These are phyloP conservation scores for Volvox africanus DNA, from an alignment of 139 green algal species.

Conservation along the genomic window DNA sequence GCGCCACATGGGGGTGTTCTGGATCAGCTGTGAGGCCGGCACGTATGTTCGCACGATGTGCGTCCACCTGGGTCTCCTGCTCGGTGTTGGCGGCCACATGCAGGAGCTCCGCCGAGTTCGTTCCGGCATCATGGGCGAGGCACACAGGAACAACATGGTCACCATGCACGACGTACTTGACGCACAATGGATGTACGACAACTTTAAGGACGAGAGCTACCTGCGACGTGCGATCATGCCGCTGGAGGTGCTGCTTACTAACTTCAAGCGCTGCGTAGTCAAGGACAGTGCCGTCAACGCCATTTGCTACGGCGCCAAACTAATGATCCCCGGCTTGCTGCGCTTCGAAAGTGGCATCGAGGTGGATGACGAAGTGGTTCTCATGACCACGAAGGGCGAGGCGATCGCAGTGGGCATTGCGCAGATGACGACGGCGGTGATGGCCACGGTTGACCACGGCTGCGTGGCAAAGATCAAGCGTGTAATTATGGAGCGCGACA, in stretches of 20 bases:
- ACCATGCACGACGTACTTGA: slow-evolving; percentile 99
- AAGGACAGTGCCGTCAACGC: slow-evolving; percentile 99
- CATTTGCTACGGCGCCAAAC: slow-evolving; percentile 99
- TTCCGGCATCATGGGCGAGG: slow-evolving; percentile 95
- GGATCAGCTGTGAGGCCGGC: slow-evolving; percentile 96
- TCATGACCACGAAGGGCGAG: slow-evolving; percentile 99
- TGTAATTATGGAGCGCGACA: slow-evolving; percentile 99
- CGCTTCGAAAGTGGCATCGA: slow-evolving; percentile 91
- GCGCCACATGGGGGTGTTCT: slow-evolving; percentile 96
- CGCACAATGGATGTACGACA: slow-evolving; percentile 95
- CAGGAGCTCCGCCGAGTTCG: slow-evolving; percentile 96
- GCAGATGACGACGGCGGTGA: slow-evolving; percentile 96
- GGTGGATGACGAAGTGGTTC: slow-evolving; percentile 95
- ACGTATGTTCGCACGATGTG: slow-evolving; percentile 98
- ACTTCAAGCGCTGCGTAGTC: slow-evolving; percentile 96
- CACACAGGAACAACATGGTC: slow-evolving; percentile 92
- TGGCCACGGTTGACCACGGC: slow-evolving; percentile 96
- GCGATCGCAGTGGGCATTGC: slow-evolving; percentile 95
- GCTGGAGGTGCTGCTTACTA: slow-evolving; percentile 95
- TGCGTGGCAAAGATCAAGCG: slow-evolving; percentile 97
- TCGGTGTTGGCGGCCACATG: slow-evolving; percentile 98
- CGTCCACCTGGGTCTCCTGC: slow-evolving; percentile 96
- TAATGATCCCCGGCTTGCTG: slow-evolving; percentile 98
- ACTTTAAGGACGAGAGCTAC: slow-evolving; percentile 94
- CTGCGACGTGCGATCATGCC: slow-evolving; percentile 95